Conservation (phyloP, 352 stramenopile species). For the Globisporangium recalcitrans region DNA sequence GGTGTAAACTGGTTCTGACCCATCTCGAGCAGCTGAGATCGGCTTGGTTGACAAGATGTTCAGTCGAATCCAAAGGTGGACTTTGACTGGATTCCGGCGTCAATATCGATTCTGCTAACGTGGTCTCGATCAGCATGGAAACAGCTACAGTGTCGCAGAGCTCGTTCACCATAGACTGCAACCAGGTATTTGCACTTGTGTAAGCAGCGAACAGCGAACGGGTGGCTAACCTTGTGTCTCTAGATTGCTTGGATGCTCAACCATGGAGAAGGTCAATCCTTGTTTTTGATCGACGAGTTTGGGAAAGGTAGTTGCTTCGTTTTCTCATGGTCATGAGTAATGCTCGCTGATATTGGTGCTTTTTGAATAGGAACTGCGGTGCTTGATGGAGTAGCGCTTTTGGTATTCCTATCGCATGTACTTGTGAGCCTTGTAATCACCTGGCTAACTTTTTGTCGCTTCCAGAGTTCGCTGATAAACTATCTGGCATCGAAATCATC, state of each 20-base stretch:
- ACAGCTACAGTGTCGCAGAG: conserved; percentile 68
- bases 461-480: conserved; percentile 54
- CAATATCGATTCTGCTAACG: background rate
- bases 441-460: conserved; percentile 10
- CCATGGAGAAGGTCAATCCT: conserved; percentile 41
- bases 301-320: conserved; percentile 55
- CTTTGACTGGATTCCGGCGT: background rate
- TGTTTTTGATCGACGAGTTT: conserved; percentile 87
- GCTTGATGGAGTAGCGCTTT: conserved; percentile 63
- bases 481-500: conserved; percentile 36
- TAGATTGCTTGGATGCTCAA: conserved; percentile 85
- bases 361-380: conserved; percentile 52
- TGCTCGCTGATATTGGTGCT: background rate
- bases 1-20: background rate
- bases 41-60: conserved; percentile 77
- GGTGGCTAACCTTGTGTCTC: background rate
- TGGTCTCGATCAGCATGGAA: conserved; percentile 46
- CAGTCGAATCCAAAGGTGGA: conserved; percentile 73
- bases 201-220: background rate
- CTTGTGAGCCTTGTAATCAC: background rate
- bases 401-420: conserved; percentile 34
- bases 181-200: conserved; percentile 42
- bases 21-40: conserved; percentile 45
- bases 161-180: conserved; percentile 87
- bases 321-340: background rate